phyloP scores from a whole-genome alignment of 2,329 filamentous ascomycete genomes.

The Diplodia seriata region DNA sequence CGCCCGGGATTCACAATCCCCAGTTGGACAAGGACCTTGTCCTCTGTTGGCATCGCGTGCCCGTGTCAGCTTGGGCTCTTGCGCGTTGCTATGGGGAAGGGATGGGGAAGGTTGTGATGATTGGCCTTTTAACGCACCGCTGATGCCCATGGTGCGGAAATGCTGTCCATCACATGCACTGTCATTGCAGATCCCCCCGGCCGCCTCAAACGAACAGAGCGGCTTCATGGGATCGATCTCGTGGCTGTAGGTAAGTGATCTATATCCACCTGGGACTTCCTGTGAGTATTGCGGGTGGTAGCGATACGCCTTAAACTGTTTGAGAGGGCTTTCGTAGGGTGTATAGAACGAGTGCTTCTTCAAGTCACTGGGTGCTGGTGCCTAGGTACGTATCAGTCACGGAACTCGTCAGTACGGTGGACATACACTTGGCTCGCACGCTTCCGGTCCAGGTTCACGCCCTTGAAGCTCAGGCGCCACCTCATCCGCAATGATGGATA shows the following conservation, averaged over 20 bases:
- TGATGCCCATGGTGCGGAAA: slow-evolving; percentile 73
- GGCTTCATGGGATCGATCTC: slow-evolving; percentile 78
- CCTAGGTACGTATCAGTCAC: slow-evolving; percentile 31
- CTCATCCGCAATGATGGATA: slow-evolving; percentile 44
- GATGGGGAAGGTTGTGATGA: slow-evolving; percentile 4
- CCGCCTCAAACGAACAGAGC: slow-evolving; percentile 78
- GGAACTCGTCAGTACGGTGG: slow-evolving; percentile 11
- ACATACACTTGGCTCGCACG: slow-evolving; percentile 39
- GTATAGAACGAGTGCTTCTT: slow-evolving; percentile 48
- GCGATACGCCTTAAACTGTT: slow-evolving; percentile 84
- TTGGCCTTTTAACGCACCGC: slow-evolving; percentile 68
- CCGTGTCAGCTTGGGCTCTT: slow-evolving; percentile 48
- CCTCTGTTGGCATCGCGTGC: slow-evolving; percentile 60
- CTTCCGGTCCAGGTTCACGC: slow-evolving; percentile 33
- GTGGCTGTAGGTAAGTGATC: slow-evolving; percentile 92
- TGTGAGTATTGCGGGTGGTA: slow-evolving; percentile 81
- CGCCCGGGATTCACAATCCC: slow-evolving; percentile 69
- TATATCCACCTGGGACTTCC: slow-evolving; percentile 75
- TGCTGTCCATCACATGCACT: slow-evolving; percentile 78
- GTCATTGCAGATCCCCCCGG: slow-evolving; percentile 76
- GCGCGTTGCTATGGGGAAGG: slow-evolving; percentile 25
- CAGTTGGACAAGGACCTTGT: slow-evolving; percentile 74
- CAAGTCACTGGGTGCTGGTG: not conserved
- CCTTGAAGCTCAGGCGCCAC: slow-evolving; percentile 50
- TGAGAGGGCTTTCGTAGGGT: slow-evolving; percentile 84